Conservation (phyloP, 225 moss, liverwort and hornwort genomes). For the Thuidium tamariscinum region DNA sequence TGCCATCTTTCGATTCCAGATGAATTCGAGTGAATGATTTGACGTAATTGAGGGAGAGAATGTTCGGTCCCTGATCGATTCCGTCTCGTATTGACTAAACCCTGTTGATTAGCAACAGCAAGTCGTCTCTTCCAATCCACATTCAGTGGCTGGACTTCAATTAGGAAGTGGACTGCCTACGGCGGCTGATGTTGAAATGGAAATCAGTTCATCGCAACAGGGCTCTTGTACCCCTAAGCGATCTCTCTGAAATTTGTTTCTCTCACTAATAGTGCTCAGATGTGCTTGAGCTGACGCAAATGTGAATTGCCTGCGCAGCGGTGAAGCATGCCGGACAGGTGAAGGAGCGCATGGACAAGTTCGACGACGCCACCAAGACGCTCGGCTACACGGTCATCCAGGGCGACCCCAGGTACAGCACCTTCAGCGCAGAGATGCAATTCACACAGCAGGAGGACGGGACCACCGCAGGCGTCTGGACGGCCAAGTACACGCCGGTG, state of each 20-base stretch:
- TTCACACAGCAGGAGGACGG: neutral
- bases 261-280: neutral
- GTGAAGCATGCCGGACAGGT: neutral
- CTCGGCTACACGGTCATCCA: constrained; percentile 18
- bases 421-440: constrained; percentile 17
- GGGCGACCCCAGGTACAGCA: constrained; percentile 15
- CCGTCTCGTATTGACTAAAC: neutral
- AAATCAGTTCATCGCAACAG: neutral
- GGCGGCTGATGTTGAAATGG: neutral
- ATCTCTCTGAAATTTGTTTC: no score
- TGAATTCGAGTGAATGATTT: neutral
- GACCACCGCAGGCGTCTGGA: constrained; percentile 1
- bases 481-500: neutral
- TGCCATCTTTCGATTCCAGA: neutral
- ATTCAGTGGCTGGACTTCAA: neutral
- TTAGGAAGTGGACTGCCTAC: neutral
- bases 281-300: neutral
- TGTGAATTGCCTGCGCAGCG: neutral
- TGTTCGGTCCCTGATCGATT: neutral
- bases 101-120: neutral
- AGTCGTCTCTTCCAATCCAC: neutral
- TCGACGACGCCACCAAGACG: constrained; percentile 24
- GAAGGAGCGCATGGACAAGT: constrained; percentile 32
- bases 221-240: no score
- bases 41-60: neutral